Evolutionary conservation across 2,329 filamentous ascomycete species (phyloP), one percentile per base, ranked within the genome.

Genomic region (Ilyonectria destructans): DNA sequence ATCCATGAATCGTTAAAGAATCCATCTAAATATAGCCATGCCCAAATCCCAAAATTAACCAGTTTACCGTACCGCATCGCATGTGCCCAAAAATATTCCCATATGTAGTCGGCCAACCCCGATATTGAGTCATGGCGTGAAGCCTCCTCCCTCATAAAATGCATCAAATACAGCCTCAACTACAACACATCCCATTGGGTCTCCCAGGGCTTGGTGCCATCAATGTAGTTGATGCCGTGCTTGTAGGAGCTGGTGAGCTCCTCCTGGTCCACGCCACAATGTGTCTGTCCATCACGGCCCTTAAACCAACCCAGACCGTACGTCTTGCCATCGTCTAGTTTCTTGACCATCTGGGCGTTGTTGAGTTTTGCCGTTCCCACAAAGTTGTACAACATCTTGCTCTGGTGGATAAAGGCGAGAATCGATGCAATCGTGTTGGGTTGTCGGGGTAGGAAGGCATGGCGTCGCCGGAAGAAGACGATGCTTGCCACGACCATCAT

Each of bases 241-340:
- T 88, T 89, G 79, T 94, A 95, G 65, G 79, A 82, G 67, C 86
- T 87, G 68, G 86, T 82, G 75, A 95, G 82, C 78, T 92, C 90
- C 82, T 95, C 93, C 81, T 94, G 87, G 76, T 96, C 93, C 65
- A 96, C 88, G 13, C 93, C 93, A 76, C 92, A 92, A 83, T 95
- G 93, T 69, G 88, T 88, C 79, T 91, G 86, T 4, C 91, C 90
- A 79, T 96, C 93, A 19, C 92, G 83, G 0, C 93, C 93, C 46
- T 83, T 82, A 75, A 95, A 95, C 92, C 92, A 95, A 1, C 93
- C 93, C 37, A 95, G 80, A 1, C 91, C 92, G 79, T 95, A 96
- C 46, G 85, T 90, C 82, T 87, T 86, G n/a, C 88, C 80, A 10
- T 78, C 81, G 68, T 89, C 88, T 40, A 95, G 83, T 77, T 86